Base-by-base conservation (phyloP, 228 moss, liverwort and hornwort species). In the Sphagnum magellanicum region DNA sequence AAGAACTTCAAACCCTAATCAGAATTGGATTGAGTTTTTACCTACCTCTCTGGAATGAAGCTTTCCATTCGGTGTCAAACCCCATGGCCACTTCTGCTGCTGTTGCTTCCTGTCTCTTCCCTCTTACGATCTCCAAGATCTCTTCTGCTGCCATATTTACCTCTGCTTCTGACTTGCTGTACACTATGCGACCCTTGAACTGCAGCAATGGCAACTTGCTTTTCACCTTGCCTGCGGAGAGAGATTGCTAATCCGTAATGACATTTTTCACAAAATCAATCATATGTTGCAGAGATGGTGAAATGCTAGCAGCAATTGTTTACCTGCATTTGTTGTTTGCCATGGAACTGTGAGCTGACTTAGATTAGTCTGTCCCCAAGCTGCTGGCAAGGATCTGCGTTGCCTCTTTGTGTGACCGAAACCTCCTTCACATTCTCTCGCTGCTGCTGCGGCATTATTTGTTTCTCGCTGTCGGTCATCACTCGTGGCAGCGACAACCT, bases 1-100 rank as follows among this genome's bases (percentile, higher is more conserved):
- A 55, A 12, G 55, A 55, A 12, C 8, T 55, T 55, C 55, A 55
- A 55, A 55, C 55, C 9, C 12, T 55, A 55, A 12, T 12, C 8
- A 55, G 55, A 32, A 32, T 2, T 3, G 32, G 32, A 32, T 57
- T 57, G 13, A 13, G 13, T 8, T 57, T 13, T 11, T 50, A 16
- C 46, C 60, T n/a, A 83, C 91, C 91, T 81, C 78, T 75, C 70
- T 81, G 75, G 66, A 92, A 92, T 8, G 83, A 78, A 63, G 77
- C 68, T 68, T 72, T 89, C 92, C 92, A 92, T 78, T 92, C 92
- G 64, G 88, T 74, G 74, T 92, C 92, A 63, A 92, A 87, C 32
- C 92, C 92, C 60, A 92, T 81, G 58, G 75, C 79, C 63, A 89
- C 70, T 53, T 59, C 77, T 68, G 81, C 83, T 52, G 59, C 55